Conservation (phyloP, 1,284 basidiomycete genomes). For the Boletus semigastroideus region DNA sequence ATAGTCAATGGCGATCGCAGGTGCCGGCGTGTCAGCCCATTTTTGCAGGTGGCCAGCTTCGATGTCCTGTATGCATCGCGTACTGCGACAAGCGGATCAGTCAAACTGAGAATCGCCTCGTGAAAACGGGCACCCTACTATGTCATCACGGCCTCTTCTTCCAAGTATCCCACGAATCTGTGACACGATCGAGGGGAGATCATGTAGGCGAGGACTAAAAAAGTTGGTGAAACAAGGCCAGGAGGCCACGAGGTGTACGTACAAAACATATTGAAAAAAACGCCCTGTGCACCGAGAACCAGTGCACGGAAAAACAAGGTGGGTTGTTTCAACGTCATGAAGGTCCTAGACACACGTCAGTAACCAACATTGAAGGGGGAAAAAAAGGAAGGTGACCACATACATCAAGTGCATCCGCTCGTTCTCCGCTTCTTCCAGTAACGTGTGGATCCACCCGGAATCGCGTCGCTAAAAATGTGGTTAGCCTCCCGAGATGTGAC, state of each 20-base stretch:
- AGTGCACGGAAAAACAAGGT: conserved; percentile 76
- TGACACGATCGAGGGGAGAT: conserved; percentile 84
- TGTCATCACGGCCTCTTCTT: conserved; percentile 93
- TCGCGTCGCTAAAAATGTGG: conserved; percentile 64
- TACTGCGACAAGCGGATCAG: conserved; percentile 38
- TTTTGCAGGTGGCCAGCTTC: conserved; percentile 85
- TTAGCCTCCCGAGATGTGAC: conserved; percentile 10
- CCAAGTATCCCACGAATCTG: conserved; percentile 92
- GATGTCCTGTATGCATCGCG: conserved; percentile 80
- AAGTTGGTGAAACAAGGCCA: conserved; percentile 17
- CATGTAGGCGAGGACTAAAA: conserved; percentile 75
- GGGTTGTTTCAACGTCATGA: conserved; percentile 84
- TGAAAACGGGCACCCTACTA: conserved; percentile 52
- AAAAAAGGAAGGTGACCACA: conserved; percentile 4
- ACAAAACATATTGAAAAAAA: conserved; percentile 93
- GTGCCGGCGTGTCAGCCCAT: conserved; percentile 76
- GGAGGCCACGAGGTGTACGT: conserved; percentile 32
- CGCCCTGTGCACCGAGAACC: conserved; percentile 85
- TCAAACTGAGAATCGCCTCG: conserved; percentile 27
- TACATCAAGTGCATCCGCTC: conserved; percentile 93
- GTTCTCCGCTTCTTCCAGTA: conserved; percentile 93
- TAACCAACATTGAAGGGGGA: conserved; percentile 4
- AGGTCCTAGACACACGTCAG: conserved; percentile 53
- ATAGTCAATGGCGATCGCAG: conserved; percentile 90
- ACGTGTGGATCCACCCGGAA: conserved; percentile 83